Base-by-base conservation (phyloP, 2,329 filamentous ascomycete species). In the Colletotrichum graminicola region DNA sequence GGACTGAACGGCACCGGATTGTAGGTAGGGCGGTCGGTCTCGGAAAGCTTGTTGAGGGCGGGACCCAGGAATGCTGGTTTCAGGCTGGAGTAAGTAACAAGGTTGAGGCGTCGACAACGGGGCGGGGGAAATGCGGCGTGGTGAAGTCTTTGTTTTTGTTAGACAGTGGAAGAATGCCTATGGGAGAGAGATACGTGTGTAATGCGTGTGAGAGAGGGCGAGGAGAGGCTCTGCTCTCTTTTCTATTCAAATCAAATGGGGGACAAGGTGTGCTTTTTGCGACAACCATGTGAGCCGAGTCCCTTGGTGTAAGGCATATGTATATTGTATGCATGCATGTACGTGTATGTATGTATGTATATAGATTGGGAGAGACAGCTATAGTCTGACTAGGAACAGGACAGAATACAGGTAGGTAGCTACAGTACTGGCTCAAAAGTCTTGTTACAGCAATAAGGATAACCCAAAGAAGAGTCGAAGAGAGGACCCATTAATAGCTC, bases 21-120 rank as follows among this genome's bases (percentile, higher is more conserved):
- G 47, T 45, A 47, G 57, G 47, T 52, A 54, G 43, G 57, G 64
- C 43, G 57, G 64, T 67, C 43, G 57, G 64, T 67, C 67, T 68
- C 64, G 64, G 68, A 43, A 57, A 68, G 57, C 57, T 54, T 34
- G 36, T 45, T 55, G 29, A 39, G 56, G 64, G 64, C 64, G 64
- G 57, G 36, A 62, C 43, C 64, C 51, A 67, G 68, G 68, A 57
- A 71, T 52, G 52, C 43, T 57, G 43, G 57, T 71, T 71, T 71
- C 68, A 71, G 68, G 45, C 52, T 51, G 57, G 56, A 57, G 57
- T 57, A 62, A 39, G 60, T 23, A 36, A 45, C 57, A 45, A 57
- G 68, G 64, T 68, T 71, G 59, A 57, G 57, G 57, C 39, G 68
- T 36, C 21, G 64, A 62, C 36, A 36, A 34, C 23, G 36, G 51